Evolutionary conservation across 192 early-diverging fungal genomes (phyloP), one percentile per base, ranked within the genome.

Genomic region (Allomyces macrogynus): DNA sequence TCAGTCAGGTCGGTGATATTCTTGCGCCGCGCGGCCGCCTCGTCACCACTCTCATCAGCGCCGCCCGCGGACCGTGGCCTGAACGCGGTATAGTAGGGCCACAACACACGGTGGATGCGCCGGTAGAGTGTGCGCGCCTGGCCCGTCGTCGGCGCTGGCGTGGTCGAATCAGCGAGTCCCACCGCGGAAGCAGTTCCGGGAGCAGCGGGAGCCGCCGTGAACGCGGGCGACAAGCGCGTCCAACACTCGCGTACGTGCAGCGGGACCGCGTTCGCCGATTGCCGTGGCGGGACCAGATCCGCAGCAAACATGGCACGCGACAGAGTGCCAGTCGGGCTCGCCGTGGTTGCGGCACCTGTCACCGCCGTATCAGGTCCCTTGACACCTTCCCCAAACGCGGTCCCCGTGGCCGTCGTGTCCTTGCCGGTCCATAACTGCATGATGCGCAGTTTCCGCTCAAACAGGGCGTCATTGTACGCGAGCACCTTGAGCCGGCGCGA

Each of bases 401-500:
- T 23, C 61, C 40, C 61, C 60, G 63, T 64, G 63, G 68, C 69
- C 14, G 70, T 63, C 18, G 71, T 67, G 40, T 74, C 73, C 43
- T 66, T 75, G 43, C 73, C 70, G 25, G 72, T 75, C 54, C 61
- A 66, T 62, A 82, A 72, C 26, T 75, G 83, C 60, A 88, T 74
- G 8, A 66, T 67, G 25, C 69, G 65, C 20, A 91, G 72, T 67
- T 87, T 88, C 4, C 69, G 74, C 60, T 84, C 79, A 76, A 83
- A 91, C 65, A 91, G 81, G 43, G 81, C 84, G 68, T 91, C 86
- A 27, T 81, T 80, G 73, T 89, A 89, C 20, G 74, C 80, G 32
- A 91, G 76, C 49, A 91, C 84, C 69, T 91, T 91, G 69, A 86
- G 81, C 0, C 87, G 78, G 40, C 89, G 77, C 27, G 82, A 86